A percentile compares a stretch with the other conserved stretches of the same genome.
phyloP scores from a whole-genome alignment of 345 rosid genomes.

The Linum tenue region DNA sequence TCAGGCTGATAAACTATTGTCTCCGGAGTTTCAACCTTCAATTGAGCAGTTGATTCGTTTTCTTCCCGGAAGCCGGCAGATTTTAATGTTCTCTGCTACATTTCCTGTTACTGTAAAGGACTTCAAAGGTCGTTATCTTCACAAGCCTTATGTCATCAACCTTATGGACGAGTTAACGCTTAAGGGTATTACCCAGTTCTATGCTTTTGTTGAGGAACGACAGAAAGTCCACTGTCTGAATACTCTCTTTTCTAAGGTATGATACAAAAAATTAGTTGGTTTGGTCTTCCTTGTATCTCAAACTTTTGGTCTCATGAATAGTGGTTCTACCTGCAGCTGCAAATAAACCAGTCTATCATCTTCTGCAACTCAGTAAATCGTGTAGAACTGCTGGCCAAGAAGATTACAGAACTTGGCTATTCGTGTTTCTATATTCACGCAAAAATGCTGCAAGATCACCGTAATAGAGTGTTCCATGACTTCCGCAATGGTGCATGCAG shows the following conservation, averaged over 20 bases:
- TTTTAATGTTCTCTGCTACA: slow-evolving; percentile 97
- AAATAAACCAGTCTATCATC: slow-evolving; percentile 97
- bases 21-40: slow-evolving; percentile 97
- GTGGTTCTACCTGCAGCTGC: slow-evolving; percentile 54
- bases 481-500: slow-evolving; percentile 99
- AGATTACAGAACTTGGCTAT: slow-evolving; percentile 98
- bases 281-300: neutral
- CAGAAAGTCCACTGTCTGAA: slow-evolving; percentile 99
- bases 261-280: slow-evolving; percentile 11
- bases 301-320: slow-evolving; percentile 1
- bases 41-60: slow-evolving; percentile 84
- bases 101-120: slow-evolving; percentile 98
- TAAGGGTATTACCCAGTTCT: slow-evolving; percentile 89
- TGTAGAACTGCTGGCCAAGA: slow-evolving; percentile 92
- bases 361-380: slow-evolving; percentile 99
- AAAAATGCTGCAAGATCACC: slow-evolving; percentile 99
- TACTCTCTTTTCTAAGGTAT: slow-evolving; percentile 98
- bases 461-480: slow-evolving; percentile 98
- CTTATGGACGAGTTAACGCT: slow-evolving; percentile 99
- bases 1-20: slow-evolving; percentile 98
- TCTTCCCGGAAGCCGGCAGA: slow-evolving; percentile 74
- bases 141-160: slow-evolving; percentile 82
- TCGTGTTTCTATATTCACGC: slow-evolving; percentile 98
- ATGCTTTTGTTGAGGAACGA: slow-evolving; percentile 99
- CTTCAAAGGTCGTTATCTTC: slow-evolving; percentile 80